Evolutionary conservation across 2,329 filamentous ascomycete species (phyloP).

Genomic region (Dactylellina cionopaga): DNA sequence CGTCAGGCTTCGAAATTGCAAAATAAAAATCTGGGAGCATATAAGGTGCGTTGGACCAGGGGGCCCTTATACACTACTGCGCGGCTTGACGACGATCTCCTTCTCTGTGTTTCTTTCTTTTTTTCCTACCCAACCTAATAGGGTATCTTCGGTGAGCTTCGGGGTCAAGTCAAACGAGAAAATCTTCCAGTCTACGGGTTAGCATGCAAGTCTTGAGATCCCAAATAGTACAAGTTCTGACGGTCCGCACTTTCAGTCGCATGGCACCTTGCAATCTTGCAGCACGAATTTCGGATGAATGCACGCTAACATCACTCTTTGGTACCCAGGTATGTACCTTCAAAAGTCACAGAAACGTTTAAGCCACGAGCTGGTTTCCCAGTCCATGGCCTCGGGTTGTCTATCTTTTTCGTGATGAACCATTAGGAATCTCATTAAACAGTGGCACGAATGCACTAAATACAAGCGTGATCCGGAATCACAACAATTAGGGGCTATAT

Average conservation of each 20-base stretch:
- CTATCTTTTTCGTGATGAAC: conserved; percentile 36
- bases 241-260: conserved; percentile 45
- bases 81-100: conserved; percentile 52
- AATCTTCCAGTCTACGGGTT: conserved; percentile 39
- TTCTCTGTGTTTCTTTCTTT: conserved; percentile 45
- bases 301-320: conserved; percentile 46
- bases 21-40: conserved; percentile 52
- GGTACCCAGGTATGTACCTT: conserved; percentile 10
- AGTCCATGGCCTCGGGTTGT: conserved; percentile 49
- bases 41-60: conserved; percentile 53
- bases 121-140: conserved; percentile 26
- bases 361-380: conserved; percentile 40
- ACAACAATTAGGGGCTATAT: conserved; percentile 37
- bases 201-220: conserved; percentile 39
- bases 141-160: conserved; percentile 38
- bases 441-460: conserved; percentile 40
- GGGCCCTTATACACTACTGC: conserved; percentile 52
- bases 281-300: conserved; percentile 53
- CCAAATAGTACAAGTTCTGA: conserved; percentile 52
- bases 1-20: conserved; percentile 53
- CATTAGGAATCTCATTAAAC: conserved; percentile 27
- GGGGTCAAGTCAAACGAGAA: conserved; percentile 40
- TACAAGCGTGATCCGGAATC: conserved; percentile 19
- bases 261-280: conserved; percentile 53
- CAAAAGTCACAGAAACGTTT: conserved; percentile 33